Evolutionary conservation across 164 flowering plant genomes (phyloP), one percentile per base, ranked within the genome.

Genomic region (Euptelea pleiosperma): DNA sequence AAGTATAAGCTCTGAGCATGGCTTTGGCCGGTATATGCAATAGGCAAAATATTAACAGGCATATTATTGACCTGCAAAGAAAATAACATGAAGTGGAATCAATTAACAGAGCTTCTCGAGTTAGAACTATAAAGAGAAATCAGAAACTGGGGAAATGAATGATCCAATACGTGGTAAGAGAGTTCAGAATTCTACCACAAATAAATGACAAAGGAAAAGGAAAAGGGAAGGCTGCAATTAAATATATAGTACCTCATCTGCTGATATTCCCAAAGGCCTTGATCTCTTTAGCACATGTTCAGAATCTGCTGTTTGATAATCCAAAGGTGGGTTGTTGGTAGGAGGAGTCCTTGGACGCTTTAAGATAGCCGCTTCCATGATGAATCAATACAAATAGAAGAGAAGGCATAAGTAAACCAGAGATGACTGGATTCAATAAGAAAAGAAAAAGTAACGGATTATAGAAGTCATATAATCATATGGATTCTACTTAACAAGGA

Each of bases 271-370:
- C 55, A 82, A 73, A 50, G 87, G 75, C 64, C 81, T 79, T 49
- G 81, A 1, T 69, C 93, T 80, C 82, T 84, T 82, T 64, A 79
- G 15, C 14, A 75, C 78, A 66, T 75, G 87, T 44, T 82, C 88
- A 50, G 89, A 82, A 74, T 84, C 90, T 12, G 85, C 94, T 30
- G 87, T 74, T 70, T 86, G 90, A 62, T 82, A 86, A 64, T 84
- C 88, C 75, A 84, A 55, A 40, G 78, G 72, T 24, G 81, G 59
- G 70, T 75, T 86, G 52, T 69, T n/a, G n/a, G n/a, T 81, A 41
- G 79, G 61, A 48, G 85, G 85, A 46, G 82, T 77, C 66, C 85
- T 77, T 24, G 82, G 89, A 42, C 84, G 87, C 73, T 84, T 86
- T 56, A 79, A 57, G 45, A 79, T 46, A 9, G 82, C 82, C 43